Conservation (phyloP, 108 stramenopile genomes). For the Cylindrotheca closterium region DNA sequence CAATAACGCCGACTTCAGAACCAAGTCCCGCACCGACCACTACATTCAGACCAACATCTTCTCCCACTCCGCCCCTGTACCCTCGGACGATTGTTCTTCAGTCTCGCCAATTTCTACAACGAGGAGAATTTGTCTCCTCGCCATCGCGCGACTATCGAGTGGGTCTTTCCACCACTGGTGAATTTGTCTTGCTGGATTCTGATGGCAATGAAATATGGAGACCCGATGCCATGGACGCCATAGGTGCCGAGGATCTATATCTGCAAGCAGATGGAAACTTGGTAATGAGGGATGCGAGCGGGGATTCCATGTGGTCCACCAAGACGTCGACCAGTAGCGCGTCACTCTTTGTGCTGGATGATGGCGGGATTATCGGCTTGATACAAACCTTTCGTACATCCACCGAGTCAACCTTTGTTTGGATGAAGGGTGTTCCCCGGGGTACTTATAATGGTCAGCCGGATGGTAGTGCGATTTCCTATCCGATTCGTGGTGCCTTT, state of each 20-base stretch:
- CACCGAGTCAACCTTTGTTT: neutral
- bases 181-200: slow-evolving; percentile 1
- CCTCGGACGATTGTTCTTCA: neutral
- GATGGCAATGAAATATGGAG: slow-evolving; percentile 8
- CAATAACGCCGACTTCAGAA: neutral
- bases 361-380: slow-evolving; percentile 8
- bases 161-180: slow-evolving; percentile 8
- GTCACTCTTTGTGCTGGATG: neutral
- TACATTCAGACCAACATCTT: neutral
- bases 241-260: neutral
- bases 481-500: slow-evolving; percentile 18
- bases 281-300: slow-evolving; percentile 1
- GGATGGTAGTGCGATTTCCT: neutral
- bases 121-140: slow-evolving; percentile 10
- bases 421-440: slow-evolving; percentile 13
- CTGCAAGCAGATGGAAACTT: slow-evolving; percentile 23
- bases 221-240: neutral
- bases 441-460: neutral
- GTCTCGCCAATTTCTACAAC: slow-evolving; percentile 1
- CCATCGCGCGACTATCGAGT: slow-evolving; percentile 9
- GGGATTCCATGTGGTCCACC: slow-evolving; percentile 1
- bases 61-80: neutral
- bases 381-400: neutral
- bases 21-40: neutral
- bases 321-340: neutral